phyloP scores from a whole-genome alignment of 768 basidiomycete genomes.

The Lactarius hengduanensis region DNA sequence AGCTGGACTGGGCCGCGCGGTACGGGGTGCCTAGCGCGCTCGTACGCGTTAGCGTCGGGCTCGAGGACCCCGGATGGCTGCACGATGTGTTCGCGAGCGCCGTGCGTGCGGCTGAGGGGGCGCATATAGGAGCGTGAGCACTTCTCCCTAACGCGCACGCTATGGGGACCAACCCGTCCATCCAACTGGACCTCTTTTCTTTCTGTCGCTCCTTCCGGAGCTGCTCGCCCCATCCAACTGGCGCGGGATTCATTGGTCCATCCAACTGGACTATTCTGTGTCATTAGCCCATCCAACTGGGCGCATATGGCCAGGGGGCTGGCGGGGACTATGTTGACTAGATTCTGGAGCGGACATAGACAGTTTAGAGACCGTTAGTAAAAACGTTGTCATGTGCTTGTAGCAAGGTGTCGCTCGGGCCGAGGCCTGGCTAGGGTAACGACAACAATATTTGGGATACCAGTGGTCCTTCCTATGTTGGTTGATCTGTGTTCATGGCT shows the following conservation, averaged over 20 bases:
- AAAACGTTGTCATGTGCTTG: not conserved
- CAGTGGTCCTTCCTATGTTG: too few relatives aligned
- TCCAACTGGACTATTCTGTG: constrained; percentile 15
- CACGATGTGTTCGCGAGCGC: constrained; percentile 61
- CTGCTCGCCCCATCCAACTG: constrained; percentile 16
- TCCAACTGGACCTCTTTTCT: constrained; percentile 21
- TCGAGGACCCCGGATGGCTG: constrained; percentile 68
- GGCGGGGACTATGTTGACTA: not conserved
- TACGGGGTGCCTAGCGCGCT: constrained; percentile 84
- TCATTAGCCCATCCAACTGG: constrained; percentile 27
- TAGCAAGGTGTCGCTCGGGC: too few relatives aligned
- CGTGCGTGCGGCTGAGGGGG: constrained; percentile 67
- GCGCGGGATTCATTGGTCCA: constrained; percentile 5
- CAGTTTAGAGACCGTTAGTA: not conserved
- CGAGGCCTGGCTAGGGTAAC: too few relatives aligned
- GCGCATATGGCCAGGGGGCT: not conserved
- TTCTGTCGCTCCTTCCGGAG: not conserved
- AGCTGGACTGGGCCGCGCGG: constrained; percentile 87
- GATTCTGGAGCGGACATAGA: not conserved
- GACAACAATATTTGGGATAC: not conserved
- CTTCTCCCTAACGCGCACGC: not conserved
- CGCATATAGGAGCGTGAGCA: constrained; percentile 8
- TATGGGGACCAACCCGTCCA: constrained; percentile 13
- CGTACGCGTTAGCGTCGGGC: constrained; percentile 87
- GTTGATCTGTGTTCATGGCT: too few relatives aligned